These are phyloP conservation scores for Trichoderma brevicompactum DNA, from an alignment of 2,329 filamentous ascomycete genomes.

Conservation along the genomic window DNA sequence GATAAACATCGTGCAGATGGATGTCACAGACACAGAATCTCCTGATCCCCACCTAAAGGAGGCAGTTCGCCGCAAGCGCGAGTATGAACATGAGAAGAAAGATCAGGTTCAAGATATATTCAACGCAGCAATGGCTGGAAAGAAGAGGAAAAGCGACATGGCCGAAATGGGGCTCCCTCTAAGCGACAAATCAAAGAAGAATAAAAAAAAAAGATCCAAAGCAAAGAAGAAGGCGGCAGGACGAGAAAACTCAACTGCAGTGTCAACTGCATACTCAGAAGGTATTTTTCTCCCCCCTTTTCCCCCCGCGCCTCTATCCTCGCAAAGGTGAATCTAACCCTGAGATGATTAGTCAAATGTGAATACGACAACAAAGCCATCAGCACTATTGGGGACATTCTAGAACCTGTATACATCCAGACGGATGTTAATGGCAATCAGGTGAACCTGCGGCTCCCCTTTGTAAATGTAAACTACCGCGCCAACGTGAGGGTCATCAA, in stretches of 20 bases:
- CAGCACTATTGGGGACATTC: conserved; percentile 47
- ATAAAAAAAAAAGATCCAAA: conserved; percentile 33
- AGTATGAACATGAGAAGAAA: conserved; percentile 62
- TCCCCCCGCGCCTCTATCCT: not conserved
- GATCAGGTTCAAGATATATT: conserved; percentile 44
- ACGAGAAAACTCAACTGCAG: not conserved
- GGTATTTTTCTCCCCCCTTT: conserved; percentile 13
- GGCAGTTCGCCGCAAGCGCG: conserved; percentile 65
- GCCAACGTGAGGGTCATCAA: conserved; percentile 77
- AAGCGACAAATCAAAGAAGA: conserved; percentile 36
- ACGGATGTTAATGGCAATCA: conserved; percentile 48
- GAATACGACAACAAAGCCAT: conserved; percentile 47
- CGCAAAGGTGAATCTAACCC: too few species aligned
- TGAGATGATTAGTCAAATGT: conserved; percentile 47
- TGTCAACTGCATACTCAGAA: conserved; percentile 39
- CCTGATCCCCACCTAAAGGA: conserved; percentile 57
- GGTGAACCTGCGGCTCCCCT: conserved; percentile 61
- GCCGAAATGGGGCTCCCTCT: conserved; percentile 35
- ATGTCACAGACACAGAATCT: conserved; percentile 47
- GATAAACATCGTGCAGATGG: conserved; percentile 61
- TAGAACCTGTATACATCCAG: conserved; percentile 46
- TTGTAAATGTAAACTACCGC: conserved; percentile 73
- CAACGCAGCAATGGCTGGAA: conserved; percentile 44
- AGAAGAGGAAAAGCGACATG: conserved; percentile 45
- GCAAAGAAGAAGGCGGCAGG: conserved; percentile 4